A percentile compares a stretch with the other conserved stretches of the same genome.
These are phyloP conservation scores for Claviceps citrina DNA, from an alignment of 2,329 filamentous ascomycete genomes.

Conservation along the genomic window DNA sequence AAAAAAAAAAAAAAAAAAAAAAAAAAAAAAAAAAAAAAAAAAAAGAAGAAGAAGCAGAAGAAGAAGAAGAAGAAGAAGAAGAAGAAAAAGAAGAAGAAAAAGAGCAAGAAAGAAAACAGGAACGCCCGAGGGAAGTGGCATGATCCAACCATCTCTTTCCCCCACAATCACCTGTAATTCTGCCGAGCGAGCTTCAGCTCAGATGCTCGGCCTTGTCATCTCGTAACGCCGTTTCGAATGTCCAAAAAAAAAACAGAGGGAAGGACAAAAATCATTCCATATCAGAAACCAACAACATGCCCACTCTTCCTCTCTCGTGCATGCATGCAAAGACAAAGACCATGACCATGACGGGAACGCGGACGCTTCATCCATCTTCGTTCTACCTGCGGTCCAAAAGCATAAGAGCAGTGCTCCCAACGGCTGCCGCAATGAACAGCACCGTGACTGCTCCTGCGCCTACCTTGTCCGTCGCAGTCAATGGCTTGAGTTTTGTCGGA, in stretches of 20 bases:
- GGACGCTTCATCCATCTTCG: not conserved
- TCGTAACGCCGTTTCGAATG: too few species aligned
- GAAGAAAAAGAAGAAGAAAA: not conserved
- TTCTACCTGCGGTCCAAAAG: constrained; percentile 18
- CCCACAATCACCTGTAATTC: too few species aligned
- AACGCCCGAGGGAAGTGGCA: not conserved
- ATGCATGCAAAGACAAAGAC: too few species aligned
- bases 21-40: not conserved
- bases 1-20: not conserved
- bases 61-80: not conserved
- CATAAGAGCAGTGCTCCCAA: constrained; percentile 36
- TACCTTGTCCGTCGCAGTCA: constrained; percentile 35
- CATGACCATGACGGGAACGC: not conserved
- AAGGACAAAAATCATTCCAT: too few species aligned
- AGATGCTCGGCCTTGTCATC: too few species aligned
- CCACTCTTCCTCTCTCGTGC: too few species aligned
- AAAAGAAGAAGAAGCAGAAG: not conserved
- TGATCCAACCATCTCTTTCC: too few species aligned
- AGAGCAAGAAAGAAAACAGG: not conserved
- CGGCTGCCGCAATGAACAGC: constrained; percentile 30
- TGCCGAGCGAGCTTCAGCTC: too few species aligned
- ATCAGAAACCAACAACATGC: too few species aligned
- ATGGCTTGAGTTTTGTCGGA: constrained; percentile 15
- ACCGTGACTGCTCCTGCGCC: constrained; percentile 42
- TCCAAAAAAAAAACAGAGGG: too few species aligned